These are phyloP conservation scores for Penicillium frequentans DNA, from an alignment of 2,329 filamentous ascomycete species.

Conservation along the genomic window DNA sequence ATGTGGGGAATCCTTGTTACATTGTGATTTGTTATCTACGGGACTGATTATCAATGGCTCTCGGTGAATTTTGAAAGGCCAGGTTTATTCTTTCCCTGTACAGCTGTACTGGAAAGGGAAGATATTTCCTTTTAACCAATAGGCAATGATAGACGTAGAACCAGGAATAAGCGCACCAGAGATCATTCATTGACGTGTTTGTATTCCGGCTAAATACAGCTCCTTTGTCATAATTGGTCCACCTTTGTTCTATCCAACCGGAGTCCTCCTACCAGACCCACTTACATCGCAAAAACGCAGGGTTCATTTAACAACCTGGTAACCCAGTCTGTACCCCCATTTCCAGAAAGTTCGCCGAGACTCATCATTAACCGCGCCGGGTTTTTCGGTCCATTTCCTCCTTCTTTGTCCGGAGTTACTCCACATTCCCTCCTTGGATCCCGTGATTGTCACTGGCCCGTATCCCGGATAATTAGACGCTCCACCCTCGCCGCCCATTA, in stretches of 20 bases:
- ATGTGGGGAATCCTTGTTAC: conserved; percentile 5
- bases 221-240: not conserved
- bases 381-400: not conserved
- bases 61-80: not conserved
- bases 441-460: not conserved
- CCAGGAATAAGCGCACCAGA: not conserved
- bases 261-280: not conserved
- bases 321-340: not conserved
- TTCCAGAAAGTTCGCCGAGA: conserved; percentile 8
- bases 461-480: conserved; percentile 17
- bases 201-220: conserved; percentile 12
- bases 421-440: conserved; percentile 1
- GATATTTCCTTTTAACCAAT: not conserved
- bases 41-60: not conserved
- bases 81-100: not conserved
- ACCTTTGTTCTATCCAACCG: not conserved
- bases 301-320: no score
- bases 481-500: conserved; percentile 9
- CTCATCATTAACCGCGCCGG: not conserved
- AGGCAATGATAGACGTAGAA: not conserved
- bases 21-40: not conserved
- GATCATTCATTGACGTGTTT: not conserved
- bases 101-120: no score
- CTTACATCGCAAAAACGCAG: not conserved
- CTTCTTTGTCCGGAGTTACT: not conserved